These are phyloP conservation scores for Pseudogymnoascus sp. DNA, from an alignment of 2,329 filamentous ascomycete genomes.

Conservation along the genomic window DNA sequence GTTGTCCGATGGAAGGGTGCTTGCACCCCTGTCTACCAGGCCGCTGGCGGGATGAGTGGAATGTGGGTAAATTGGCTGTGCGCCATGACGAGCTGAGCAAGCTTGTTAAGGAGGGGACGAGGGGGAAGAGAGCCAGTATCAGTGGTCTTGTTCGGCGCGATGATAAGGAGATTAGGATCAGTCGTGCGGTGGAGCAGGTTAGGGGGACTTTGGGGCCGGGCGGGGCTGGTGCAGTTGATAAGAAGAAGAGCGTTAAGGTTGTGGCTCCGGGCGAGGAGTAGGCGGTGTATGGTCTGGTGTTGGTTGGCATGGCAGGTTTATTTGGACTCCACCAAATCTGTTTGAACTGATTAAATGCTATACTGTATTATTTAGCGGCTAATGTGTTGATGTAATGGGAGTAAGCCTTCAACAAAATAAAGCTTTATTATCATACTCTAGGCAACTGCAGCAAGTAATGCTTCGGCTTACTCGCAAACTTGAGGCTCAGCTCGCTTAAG, in stretches of 20 bases:
- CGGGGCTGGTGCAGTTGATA: slow-evolving; percentile 28
- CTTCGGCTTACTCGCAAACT: not conserved
- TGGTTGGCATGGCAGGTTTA: not conserved
- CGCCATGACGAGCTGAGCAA: slow-evolving; percentile 31
- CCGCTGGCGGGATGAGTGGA: slow-evolving; percentile 40
- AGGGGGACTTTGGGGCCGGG: slow-evolving; percentile 40
- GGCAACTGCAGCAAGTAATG: not conserved
- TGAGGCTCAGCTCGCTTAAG: not conserved
- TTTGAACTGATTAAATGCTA: not conserved
- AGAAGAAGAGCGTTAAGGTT: slow-evolving; percentile 59
- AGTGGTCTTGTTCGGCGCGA: slow-evolving; percentile 37
- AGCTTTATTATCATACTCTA: not conserved
- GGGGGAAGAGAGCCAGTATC: slow-evolving; percentile 12
- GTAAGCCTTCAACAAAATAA: not conserved
- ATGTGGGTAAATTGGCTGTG: slow-evolving; percentile 24
- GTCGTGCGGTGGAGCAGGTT: slow-evolving; percentile 52
- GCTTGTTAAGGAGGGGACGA: slow-evolving; percentile 22
- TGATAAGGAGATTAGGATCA: slow-evolving; percentile 47
- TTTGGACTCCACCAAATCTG: not conserved
- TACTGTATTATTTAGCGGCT: not conserved
- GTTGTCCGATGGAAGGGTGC: slow-evolving; percentile 57
- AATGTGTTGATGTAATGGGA: not conserved
- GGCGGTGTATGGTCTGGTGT: not conserved
- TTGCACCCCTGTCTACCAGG: slow-evolving; percentile 55
- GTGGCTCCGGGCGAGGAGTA: slow-evolving; percentile 27